Evolutionary conservation across 169 alveolate species (phyloP).

Genomic region (Theileria annulata): DNA sequence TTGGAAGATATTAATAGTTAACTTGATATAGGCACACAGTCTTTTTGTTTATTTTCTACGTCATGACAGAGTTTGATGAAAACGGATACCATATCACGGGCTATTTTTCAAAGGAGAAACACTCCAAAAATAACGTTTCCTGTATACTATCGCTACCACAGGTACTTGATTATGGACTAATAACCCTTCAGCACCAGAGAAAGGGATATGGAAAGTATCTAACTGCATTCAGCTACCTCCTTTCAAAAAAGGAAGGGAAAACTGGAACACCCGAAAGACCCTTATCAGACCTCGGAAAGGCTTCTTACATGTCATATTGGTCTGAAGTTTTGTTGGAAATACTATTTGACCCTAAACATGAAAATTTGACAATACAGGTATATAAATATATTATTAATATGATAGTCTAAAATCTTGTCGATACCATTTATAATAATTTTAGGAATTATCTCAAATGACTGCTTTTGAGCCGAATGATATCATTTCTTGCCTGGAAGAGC

Average conservation of each 20-base stretch:
- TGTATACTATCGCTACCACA: constrained; percentile 89
- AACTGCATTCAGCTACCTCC: constrained; percentile 86
- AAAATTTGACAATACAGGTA: constrained; percentile 68
- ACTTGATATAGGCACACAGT: constrained; percentile 74
- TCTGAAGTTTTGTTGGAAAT: constrained; percentile 83
- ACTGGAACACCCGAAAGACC: constrained; percentile 98
- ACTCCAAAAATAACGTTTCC: constrained; percentile 86
- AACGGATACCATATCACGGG: constrained; percentile 89
- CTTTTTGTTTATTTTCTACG: constrained; percentile 89
- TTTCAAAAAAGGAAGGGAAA: constrained; percentile 89
- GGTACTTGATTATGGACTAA: constrained; percentile 36
- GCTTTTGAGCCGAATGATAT: constrained; percentile 86
- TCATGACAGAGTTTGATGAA: constrained; percentile 88
- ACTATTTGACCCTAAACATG: constrained; percentile 59
- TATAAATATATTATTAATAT: not conserved
- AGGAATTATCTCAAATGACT: constrained; percentile 81
- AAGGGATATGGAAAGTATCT: constrained; percentile 90
- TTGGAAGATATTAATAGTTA: constrained; percentile 38
- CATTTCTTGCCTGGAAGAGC: constrained; percentile 83
- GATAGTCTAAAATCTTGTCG: constrained; percentile 1
- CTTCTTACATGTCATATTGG: constrained; percentile 95
- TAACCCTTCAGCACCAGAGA: constrained; percentile 79
- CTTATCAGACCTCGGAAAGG: constrained; percentile 94
- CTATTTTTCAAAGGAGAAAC: constrained; percentile 88
- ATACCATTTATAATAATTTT: constrained; percentile 8